phyloP scores from a whole-genome alignment of 345 rosid genomes.

The Cardamine chenopodiifolia region DNA sequence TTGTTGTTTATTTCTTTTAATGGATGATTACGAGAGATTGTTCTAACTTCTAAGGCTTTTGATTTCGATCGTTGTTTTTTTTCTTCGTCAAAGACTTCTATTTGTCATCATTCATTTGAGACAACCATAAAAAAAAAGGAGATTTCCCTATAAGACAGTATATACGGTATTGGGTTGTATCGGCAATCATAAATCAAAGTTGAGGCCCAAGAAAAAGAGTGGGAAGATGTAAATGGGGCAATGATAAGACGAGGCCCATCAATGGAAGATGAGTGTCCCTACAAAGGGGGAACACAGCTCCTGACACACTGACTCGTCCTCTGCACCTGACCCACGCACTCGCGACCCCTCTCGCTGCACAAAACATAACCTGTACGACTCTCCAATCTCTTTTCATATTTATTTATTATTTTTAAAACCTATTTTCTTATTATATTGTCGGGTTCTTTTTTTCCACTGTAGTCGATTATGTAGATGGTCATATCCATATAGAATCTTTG shows the following conservation, averaged over 20 bases:
- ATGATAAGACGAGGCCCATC: neutral
- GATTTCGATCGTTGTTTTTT: neutral
- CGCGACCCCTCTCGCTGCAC: slow-evolving; percentile 31
- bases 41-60: neutral
- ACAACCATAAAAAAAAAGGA: neutral
- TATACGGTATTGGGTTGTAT: neutral
- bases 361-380: slow-evolving; percentile 29
- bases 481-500: slow-evolving; percentile 2
- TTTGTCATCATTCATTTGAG: neutral
- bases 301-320: slow-evolving; percentile 38
- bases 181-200: neutral
- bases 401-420: too few species aligned
- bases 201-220: slow-evolving; percentile 12
- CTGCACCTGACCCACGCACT: slow-evolving; percentile 33
- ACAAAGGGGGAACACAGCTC: slow-evolving; percentile 29
- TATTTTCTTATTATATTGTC: neutral
- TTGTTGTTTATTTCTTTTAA: slow-evolving; percentile 2
- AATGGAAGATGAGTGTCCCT: slow-evolving; percentile 8
- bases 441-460: neutral
- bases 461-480: neutral
- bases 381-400: neutral
- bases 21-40: slow-evolving; percentile 1
- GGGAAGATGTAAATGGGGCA: slow-evolving; percentile 13
- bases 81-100: neutral
- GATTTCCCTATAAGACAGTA: too few species aligned